Evolutionary conservation across 345 rosid genomes (phyloP), one percentile per base, ranked within the genome.

Genomic region (Sonneratia caseolaris): DNA sequence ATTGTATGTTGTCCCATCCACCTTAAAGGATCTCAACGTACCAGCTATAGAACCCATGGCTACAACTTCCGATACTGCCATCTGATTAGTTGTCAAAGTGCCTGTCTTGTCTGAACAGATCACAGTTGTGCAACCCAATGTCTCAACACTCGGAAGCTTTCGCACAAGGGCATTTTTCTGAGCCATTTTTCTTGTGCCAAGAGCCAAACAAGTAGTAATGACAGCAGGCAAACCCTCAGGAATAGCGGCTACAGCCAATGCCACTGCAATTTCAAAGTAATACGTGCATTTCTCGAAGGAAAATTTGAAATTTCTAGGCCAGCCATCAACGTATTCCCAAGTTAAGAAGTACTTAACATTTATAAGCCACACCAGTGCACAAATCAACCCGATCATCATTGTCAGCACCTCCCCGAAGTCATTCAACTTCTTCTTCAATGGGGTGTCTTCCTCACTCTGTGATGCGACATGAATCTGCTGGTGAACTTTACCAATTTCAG

Each of bases 211-310:
- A 37, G 98, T 91, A 48, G 98, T 94, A 59, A 94, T 94, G 73
- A 91, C 98, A 35, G 98, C 98, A 3, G 98, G 98, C 62, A 91
- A 74, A 73, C 98, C 98, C 81, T 94, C 97, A 14, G 98, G 98
- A 75, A 94, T 94, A 4, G 98, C 98, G 76, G 98, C 98, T 64
- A 94, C 98, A 0, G 96, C 97, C 81, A 91, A 78, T 32, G 98
- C 97, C 37, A 94, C 97, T 48, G 98, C 98, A 72, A 94, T 94
- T 82, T 94, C 97, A 75, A 94, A 94, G 85, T 94, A 94, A 66
- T 94, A 94, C 3, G 98, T 94, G 85, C 97, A 94, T 83, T 92
- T 94, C 85, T 94, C 98, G 27, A 94, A 89, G 15, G 97, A 94
- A 74, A 94, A 94, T 72, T 87, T 90, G 51, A 94, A 90, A 80